Percentiles rank a stretch among this genome's conserved stretches.
phyloP scores from a whole-genome alignment of 2,329 filamentous ascomycete species.

The Magnaporthiopsis incrustans region DNA sequence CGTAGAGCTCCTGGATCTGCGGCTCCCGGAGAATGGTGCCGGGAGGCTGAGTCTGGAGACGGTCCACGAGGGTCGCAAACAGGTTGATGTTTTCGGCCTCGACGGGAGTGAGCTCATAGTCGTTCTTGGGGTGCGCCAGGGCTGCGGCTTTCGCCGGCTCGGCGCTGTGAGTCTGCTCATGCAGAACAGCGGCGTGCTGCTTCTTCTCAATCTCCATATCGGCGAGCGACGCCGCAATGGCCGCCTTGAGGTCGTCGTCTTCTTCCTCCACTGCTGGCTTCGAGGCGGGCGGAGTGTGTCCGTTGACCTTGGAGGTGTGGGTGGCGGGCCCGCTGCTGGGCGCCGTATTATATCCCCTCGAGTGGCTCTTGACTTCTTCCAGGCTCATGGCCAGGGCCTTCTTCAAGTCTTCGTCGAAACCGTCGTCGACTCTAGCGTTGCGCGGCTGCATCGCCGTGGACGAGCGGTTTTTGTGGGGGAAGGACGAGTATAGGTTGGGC shows the following conservation, averaged over 20 bases:
- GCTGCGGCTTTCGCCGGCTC: slow-evolving; percentile 38
- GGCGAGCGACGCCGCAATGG: slow-evolving; percentile 86
- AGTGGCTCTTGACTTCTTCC: slow-evolving; percentile 77
- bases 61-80: slow-evolving; percentile 87
- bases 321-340: slow-evolving; percentile 5
- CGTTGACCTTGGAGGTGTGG: slow-evolving; percentile 25
- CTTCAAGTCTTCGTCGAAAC: slow-evolving; percentile 92
- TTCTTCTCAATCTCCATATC: slow-evolving; percentile 99
- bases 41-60: slow-evolving; percentile 87
- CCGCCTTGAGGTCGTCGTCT: slow-evolving; percentile 82
- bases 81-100: slow-evolving; percentile 98
- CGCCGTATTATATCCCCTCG: slow-evolving; percentile 53
- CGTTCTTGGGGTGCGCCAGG: slow-evolving; percentile 67
- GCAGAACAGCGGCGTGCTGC: slow-evolving; percentile 74
- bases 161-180: slow-evolving; percentile 60
- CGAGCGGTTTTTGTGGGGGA: slow-evolving; percentile 55
- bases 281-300: slow-evolving; percentile 20
- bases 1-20: slow-evolving; percentile 96
- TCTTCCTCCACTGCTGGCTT: slow-evolving; percentile 56
- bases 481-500: slow-evolving; percentile 13
- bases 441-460: slow-evolving; percentile 77
- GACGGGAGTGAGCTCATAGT: slow-evolving; percentile 87
- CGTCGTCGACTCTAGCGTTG: slow-evolving; percentile 77
- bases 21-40: slow-evolving; percentile 95
- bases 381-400: slow-evolving; percentile 93